These are phyloP conservation scores for Peronospora destructor DNA, from an alignment of 352 stramenopile species.

Conservation along the genomic window DNA sequence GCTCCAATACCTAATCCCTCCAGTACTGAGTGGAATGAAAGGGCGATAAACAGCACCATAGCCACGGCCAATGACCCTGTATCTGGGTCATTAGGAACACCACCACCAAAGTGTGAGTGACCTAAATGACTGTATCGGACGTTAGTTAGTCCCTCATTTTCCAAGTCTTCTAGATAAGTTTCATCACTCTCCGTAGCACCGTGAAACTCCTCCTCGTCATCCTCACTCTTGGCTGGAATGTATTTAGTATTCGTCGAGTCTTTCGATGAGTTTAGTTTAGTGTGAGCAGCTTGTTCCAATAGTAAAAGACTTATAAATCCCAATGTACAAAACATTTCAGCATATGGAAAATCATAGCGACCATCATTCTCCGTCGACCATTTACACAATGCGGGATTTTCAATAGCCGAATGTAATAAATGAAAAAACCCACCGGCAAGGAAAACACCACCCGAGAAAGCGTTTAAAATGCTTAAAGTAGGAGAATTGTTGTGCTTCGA, in stretches of 20 bases:
- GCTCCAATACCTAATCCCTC: constrained; percentile 71
- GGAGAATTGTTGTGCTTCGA: constrained; percentile 32
- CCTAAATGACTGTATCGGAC: constrained; percentile 15
- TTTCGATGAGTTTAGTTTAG: constrained; percentile 18
- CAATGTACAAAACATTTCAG: constrained; percentile 71
- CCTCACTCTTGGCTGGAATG: constrained; percentile 25
- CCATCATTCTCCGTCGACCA: constrained; percentile 65
- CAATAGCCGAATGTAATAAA: constrained; percentile 58
- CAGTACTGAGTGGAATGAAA: constrained; percentile 78
- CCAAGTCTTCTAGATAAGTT: constrained; percentile 41
- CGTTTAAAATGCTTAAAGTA: constrained; percentile 44
- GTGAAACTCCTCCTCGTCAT: constrained; percentile 34
- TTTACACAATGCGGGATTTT: constrained; percentile 55
- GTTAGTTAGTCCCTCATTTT: constrained; percentile 28
- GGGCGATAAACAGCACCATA: constrained; percentile 64
- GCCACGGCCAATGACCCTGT: constrained; percentile 47
- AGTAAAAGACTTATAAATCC: constrained; percentile 63
- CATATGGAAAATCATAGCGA: constrained; percentile 64
- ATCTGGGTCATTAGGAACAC: neutral
- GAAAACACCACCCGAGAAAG: constrained; percentile 72
- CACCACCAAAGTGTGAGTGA: constrained; percentile 30
- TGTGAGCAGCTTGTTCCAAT: constrained; percentile 59
- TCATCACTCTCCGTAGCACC: constrained; percentile 36
- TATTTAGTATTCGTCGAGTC: constrained; percentile 7
- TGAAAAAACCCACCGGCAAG: constrained; percentile 75